Percentiles rank a stretch among this genome's conserved stretches.
Conservation (phyloP, 495 filamentous ascomycete species). For the Penicillium crystallinum region DNA sequence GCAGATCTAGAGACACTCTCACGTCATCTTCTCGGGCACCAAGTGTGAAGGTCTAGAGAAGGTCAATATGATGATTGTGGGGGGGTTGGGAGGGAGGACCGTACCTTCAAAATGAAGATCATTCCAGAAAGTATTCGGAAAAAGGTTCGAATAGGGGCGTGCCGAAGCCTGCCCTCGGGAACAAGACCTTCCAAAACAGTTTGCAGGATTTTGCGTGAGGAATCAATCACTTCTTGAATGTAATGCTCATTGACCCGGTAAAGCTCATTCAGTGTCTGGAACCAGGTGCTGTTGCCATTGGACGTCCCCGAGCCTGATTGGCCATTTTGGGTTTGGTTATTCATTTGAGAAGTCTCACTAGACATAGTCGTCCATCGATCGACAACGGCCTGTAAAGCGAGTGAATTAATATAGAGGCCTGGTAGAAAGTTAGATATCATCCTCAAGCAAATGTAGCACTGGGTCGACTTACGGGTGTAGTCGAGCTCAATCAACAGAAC, state of each 20-base stretch:
- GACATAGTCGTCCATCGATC: conserved; percentile 79
- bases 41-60: conserved; percentile 74
- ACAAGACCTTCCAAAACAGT: conserved; percentile 80
- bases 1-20: conserved; percentile 68
- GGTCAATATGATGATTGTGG: conserved; percentile 1
- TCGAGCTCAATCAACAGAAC: conserved; percentile 89
- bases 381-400: conserved; percentile 89
- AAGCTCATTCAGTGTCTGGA: conserved; percentile 51
- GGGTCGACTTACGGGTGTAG: conserved; percentile 58
- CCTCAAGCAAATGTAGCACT: background rate
- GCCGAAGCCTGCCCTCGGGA: conserved; percentile 78
- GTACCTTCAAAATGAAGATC: conserved; percentile 83
- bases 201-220: conserved; percentile 73
- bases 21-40: conserved; percentile 89
- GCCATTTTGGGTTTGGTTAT: conserved; percentile 33
- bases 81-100: background rate
- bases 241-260: conserved; percentile 63
- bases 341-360: conserved; percentile 48
- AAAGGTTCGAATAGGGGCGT: conserved; percentile 88
- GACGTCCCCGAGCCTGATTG: conserved; percentile 35
- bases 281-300: conserved; percentile 35
- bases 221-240: conserved; percentile 82
- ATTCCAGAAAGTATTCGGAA: conserved; percentile 92
- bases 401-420: conserved; percentile 80
- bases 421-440: conserved; percentile 7